Evolutionary conservation across 2,329 filamentous ascomycete species (phyloP), one percentile per base, ranked within the genome.

Genomic region (Zasmidium angulare): DNA sequence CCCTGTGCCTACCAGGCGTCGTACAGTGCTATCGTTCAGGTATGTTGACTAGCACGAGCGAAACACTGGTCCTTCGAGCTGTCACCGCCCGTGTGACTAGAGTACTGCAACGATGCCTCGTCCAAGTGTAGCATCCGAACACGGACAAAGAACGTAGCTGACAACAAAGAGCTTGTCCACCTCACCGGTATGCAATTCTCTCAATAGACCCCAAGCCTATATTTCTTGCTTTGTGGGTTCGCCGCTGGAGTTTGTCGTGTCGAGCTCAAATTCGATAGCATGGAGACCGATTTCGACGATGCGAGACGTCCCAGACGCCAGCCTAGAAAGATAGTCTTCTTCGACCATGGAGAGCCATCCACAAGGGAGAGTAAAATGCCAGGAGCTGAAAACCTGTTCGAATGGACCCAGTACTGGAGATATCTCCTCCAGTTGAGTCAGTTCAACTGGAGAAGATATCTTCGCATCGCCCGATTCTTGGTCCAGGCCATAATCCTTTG

Each of bases 1-100:
- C 26, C 3, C 4, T 22, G 31, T 47, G 14, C 47, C n/a, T n/a
- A 63, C 29, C 50, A 53, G 21, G 59, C 63, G 21, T 17, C 36
- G 12, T 59, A 58, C 9, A 53, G 55, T 22, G 56, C 61, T 26
- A 61, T 56, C 46, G 61, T 65, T 14, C 64, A 66, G 11, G 11
- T 29, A 29, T 29, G 4, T 11, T 11, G 26, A 11, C 26, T 29
- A 4, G 26, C 26, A 11, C 26, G 11, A 29, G 26, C 11, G 26
- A 11, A 29, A 4, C 11, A 11, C 26, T 29, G 26, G 6, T 29
- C 26, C 6, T 29, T 29, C 26, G n/a, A n/a, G n/a, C 26, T 29
- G 11, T 6, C 26, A 29, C 26, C 26, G 26, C 4, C 4, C 26
- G 11, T 29, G 26, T 29, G 26, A 29, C 26, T 11, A 29, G 26